Evolutionary conservation across 768 basidiomycete species (phyloP).

Genomic region (Boletus rubroflammeus): DNA sequence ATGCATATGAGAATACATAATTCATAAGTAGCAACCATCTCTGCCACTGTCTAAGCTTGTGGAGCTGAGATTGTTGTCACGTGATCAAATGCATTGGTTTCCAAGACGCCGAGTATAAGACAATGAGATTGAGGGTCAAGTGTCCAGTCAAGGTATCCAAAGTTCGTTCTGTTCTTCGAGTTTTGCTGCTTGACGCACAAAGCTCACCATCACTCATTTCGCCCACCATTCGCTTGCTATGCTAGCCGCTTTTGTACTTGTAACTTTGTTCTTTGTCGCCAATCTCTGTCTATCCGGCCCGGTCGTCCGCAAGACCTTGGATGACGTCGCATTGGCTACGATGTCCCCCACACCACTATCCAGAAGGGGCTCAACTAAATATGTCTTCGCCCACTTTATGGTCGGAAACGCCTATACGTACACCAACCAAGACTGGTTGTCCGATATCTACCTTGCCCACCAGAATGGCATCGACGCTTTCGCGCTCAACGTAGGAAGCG

Average conservation of each 20-base stretch:
- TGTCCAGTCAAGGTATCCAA: not conserved
- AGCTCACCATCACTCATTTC: conserved; percentile 16
- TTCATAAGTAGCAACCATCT: not conserved
- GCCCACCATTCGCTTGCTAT: conserved; percentile 16
- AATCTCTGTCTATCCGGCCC: conserved; percentile 13
- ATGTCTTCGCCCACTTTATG: conserved; percentile 58
- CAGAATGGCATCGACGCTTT: conserved; percentile 63
- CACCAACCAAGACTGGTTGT: conserved; percentile 39
- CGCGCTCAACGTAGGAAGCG: conserved; percentile 66
- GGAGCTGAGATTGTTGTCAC: not conserved
- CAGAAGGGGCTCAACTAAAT: conserved; percentile 32
- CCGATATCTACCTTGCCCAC: conserved; percentile 54
- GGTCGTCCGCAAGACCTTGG: not conserved
- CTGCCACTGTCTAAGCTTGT: not conserved
- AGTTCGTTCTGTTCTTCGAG: not conserved
- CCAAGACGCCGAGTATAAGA: conserved; percentile 12
- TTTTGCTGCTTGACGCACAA: conserved; percentile 15
- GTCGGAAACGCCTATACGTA: conserved; percentile 67
- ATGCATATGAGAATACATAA: not conserved
- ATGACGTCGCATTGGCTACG: not conserved
- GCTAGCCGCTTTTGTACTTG: conserved; percentile 9
- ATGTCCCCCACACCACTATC: conserved; percentile 1
- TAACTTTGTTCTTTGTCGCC: conserved; percentile 10
- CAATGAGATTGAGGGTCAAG: not conserved
- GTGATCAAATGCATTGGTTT: conserved; percentile 1